These are phyloP conservation scores for Suillus subaureus DNA, from an alignment of 768 basidiomycete species.

Conservation along the genomic window DNA sequence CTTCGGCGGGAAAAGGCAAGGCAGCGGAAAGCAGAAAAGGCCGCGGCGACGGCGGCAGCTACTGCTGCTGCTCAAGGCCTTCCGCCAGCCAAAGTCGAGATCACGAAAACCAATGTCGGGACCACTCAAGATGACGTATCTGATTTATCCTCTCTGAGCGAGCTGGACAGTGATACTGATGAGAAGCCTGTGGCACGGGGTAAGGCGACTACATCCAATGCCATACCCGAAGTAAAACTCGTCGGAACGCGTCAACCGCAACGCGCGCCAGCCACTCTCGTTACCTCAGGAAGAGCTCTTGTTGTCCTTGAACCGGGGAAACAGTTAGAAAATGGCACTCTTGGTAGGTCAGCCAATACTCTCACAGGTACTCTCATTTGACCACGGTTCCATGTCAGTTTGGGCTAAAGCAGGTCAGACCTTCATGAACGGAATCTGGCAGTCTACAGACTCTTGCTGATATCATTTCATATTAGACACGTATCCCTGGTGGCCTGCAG, in stretches of 20 bases:
- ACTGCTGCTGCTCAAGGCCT: slow-evolving; percentile 10
- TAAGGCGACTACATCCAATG: slow-evolving; percentile 11
- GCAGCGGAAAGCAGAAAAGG: slow-evolving; percentile 46
- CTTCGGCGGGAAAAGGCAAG: slow-evolving; percentile 61
- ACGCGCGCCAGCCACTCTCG: slow-evolving; percentile 15
- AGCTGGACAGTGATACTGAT: slow-evolving; percentile 35
- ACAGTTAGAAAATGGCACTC: slow-evolving; percentile 55
- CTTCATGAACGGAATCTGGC: not conserved
- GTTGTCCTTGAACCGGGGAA: slow-evolving; percentile 39
- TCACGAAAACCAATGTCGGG: slow-evolving; percentile 12
- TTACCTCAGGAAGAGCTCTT: slow-evolving; percentile 29
- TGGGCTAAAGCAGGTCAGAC: slow-evolving; percentile 80
- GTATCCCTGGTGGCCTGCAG: slow-evolving; percentile 89
- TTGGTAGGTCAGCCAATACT: slow-evolving; percentile 48
- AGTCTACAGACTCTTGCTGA: not conserved
- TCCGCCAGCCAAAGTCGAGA: slow-evolving; percentile 11
- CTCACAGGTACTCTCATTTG: not conserved
- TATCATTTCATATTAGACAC: slow-evolving; percentile 48
- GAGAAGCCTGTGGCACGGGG: slow-evolving; percentile 13
- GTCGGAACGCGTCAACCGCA: slow-evolving; percentile 10
- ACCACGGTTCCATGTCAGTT: slow-evolving; percentile 44
- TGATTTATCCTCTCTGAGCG: slow-evolving; percentile 49
- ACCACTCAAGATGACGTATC: slow-evolving; percentile 35
- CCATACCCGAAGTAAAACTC: slow-evolving; percentile 6
- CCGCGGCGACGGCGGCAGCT: slow-evolving; percentile 21